phyloP scores from a whole-genome alignment of 495 filamentous ascomycete genomes.

The Viridothelium virens region DNA sequence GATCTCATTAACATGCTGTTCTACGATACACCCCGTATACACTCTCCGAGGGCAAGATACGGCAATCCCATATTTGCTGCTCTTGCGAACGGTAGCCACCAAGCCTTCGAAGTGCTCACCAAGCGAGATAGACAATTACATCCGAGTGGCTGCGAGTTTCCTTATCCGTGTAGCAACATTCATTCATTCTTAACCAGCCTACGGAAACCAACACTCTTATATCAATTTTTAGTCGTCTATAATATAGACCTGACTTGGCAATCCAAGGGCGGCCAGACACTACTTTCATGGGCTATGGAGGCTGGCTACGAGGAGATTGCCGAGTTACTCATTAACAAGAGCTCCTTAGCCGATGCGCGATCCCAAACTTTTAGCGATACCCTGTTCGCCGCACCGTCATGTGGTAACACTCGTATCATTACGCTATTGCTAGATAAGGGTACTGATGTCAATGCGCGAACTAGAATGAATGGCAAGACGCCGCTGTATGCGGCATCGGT shows the following conservation, averaged over 20 bases:
- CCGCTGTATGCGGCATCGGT: constrained; percentile 26
- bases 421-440: constrained; percentile 11
- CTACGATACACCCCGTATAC: not conserved
- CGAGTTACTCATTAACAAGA: too few species aligned
- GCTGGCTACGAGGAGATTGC: constrained; percentile 17
- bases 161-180: not conserved
- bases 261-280: not conserved
- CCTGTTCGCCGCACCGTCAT: constrained; percentile 2
- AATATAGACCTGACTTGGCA: not conserved
- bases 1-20: not conserved
- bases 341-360: constrained; percentile 18
- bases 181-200: not conserved
- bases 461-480: constrained; percentile 23
- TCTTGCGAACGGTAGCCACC: not conserved
- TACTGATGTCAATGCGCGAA: constrained; percentile 24
- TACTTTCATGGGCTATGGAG: constrained; percentile 13
- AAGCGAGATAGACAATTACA: not conserved
- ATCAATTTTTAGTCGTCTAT: not conserved
- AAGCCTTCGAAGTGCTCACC: not conserved
- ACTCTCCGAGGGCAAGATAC: not conserved
- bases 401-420: not conserved
- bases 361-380: constrained; percentile 16
- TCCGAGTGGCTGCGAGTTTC: not conserved
- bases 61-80: not conserved
- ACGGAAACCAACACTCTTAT: not conserved